phyloP scores from a whole-genome alignment of 2,329 filamentous ascomycete species.

The Sclerotinia nivalis region DNA sequence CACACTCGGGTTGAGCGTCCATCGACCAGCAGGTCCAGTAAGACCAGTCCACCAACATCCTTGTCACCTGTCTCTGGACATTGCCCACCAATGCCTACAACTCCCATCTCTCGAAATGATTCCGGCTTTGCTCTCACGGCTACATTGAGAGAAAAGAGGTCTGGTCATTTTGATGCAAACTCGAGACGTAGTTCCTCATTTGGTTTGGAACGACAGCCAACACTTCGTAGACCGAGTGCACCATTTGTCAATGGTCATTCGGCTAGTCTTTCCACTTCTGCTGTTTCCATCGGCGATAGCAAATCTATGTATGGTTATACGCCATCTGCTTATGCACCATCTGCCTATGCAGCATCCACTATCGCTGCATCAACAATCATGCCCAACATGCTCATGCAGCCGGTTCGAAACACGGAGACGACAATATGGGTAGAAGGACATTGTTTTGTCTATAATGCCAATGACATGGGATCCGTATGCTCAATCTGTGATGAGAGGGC shows the following conservation, averaged over 20 bases:
- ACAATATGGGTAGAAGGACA: conserved; percentile 84
- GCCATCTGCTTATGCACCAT: conserved; percentile 81
- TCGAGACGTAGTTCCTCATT: conserved; percentile 94
- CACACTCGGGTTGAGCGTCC: conserved; percentile 71
- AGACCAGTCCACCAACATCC: conserved; percentile 62
- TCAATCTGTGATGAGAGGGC: conserved; percentile 76
- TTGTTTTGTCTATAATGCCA: conserved; percentile 66
- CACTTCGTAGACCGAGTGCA: conserved; percentile 67
- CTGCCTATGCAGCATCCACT: conserved; percentile 83
- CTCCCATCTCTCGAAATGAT: conserved; percentile 83
- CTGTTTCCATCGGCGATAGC: conserved; percentile 41
- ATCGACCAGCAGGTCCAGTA: conserved; percentile 67
- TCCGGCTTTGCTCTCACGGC: conserved; percentile 86
- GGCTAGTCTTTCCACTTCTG: conserved; percentile 69
- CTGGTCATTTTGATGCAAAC: conserved; percentile 76
- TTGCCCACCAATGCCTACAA: conserved; percentile 74
- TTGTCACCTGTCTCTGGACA: conserved; percentile 75
- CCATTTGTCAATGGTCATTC: conserved; percentile 71
- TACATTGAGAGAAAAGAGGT: conserved; percentile 89
- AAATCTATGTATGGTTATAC: conserved; percentile 63
- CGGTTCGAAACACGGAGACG: conserved; percentile 75
- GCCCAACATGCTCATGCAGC: conserved; percentile 79
- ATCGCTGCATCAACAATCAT: conserved; percentile 83
- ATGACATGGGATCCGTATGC: conserved; percentile 63
- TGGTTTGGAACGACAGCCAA: conserved; percentile 70